These are phyloP conservation scores for Phialemoniopsis sp. DNA, from an alignment of 2,329 filamentous ascomycete genomes.

Conservation along the genomic window DNA sequence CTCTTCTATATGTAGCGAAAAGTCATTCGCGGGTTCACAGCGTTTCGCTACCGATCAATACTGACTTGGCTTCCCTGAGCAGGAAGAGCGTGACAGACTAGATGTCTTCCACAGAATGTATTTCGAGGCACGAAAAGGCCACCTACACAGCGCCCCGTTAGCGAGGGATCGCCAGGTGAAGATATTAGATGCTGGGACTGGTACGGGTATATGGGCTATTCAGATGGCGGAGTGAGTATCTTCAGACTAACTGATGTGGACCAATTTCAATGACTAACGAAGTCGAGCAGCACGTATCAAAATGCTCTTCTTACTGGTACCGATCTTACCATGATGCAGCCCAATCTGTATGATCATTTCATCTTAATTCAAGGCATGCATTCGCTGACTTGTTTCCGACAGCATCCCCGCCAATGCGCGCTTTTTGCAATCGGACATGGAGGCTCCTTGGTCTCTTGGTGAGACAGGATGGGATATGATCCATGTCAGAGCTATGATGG, in stretches of 20 bases:
- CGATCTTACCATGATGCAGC: constrained; percentile 60
- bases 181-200: constrained; percentile 71
- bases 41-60: no score
- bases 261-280: constrained; percentile 6
- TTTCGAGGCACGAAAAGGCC: constrained; percentile 53
- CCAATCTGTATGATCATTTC: constrained; percentile 37
- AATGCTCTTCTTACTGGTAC: constrained; percentile 56
- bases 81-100: constrained; percentile 72
- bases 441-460: constrained; percentile 62
- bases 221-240: constrained; percentile 70
- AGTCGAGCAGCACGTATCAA: constrained; percentile 23
- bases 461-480: constrained; percentile 71
- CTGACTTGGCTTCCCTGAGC: constrained; percentile 2
- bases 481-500: constrained; percentile 74
- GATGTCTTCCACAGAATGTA: constrained; percentile 82
- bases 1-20: no score
- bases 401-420: constrained; percentile 69
- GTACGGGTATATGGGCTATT: constrained; percentile 88
- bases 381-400: constrained; percentile 2
- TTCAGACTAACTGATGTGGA: background rate
- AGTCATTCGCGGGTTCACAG: no score
- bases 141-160: constrained; percentile 25
- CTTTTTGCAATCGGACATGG: constrained; percentile 73
- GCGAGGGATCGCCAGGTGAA: constrained; percentile 6
- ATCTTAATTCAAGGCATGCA: background rate